phyloP scores from a whole-genome alignment of 2,329 filamentous ascomycete genomes.

The Aspergillus fischeri region DNA sequence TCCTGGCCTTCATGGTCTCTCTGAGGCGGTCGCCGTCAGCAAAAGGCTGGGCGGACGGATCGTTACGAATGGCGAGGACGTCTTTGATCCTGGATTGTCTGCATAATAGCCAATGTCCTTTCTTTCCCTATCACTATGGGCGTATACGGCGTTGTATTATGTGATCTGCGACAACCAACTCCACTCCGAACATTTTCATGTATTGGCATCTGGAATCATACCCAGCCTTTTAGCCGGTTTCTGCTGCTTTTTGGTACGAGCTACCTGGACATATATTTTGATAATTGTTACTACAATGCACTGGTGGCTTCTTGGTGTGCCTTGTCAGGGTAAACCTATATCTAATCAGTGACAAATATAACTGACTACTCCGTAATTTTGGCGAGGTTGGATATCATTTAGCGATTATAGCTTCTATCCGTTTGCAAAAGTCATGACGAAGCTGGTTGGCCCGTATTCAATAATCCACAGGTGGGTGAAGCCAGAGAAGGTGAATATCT shows the following conservation, averaged over 20 bases:
- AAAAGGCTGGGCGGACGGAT: neutral
- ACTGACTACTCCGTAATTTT: neutral
- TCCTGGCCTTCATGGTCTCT: neutral
- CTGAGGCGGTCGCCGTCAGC: neutral
- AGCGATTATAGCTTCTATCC: neutral
- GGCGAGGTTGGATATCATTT: neutral
- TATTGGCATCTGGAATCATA: slow-evolving; percentile 18
- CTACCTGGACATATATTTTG: neutral
- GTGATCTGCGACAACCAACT: slow-evolving; percentile 13
- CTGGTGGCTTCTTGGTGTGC: neutral
- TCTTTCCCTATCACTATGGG: slow-evolving; percentile 3
- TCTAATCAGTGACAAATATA: too few species aligned
- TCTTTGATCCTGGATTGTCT: neutral
- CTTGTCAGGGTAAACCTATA: too few species aligned
- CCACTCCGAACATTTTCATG: slow-evolving; percentile 28
- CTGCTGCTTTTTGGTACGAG: neutral
- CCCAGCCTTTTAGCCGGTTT: slow-evolving; percentile 10
- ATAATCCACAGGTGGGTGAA: neutral
- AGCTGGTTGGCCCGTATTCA: neutral
- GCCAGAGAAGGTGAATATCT: neutral
- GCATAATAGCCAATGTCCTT: neutral
- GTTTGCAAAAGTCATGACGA: neutral
- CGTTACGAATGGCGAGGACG: neutral
- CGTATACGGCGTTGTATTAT: slow-evolving; percentile 19
- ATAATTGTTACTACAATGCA: neutral